Evolutionary conservation across 441 rosid genomes (phyloP).

Genomic region (Erodium moschatum): DNA sequence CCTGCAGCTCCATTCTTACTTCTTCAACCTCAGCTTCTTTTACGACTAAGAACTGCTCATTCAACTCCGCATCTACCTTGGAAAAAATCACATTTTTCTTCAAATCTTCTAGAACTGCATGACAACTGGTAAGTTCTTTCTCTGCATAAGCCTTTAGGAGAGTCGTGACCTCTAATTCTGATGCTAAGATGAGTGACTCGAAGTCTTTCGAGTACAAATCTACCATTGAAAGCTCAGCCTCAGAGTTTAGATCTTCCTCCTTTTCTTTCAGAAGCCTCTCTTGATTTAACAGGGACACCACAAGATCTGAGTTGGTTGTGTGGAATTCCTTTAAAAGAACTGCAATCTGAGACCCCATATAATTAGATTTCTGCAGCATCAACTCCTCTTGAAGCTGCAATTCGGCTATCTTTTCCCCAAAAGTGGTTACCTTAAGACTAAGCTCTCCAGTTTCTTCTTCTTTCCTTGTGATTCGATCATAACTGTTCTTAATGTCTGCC

Average conservation of each 20-base stretch:
- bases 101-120: slow-evolving; percentile 39
- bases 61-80: slow-evolving; percentile 48
- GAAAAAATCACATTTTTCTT: slow-evolving; percentile 41
- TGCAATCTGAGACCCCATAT: slow-evolving; percentile 77
- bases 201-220: slow-evolving; percentile 59
- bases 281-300: slow-evolving; percentile 49
- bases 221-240: slow-evolving; percentile 44
- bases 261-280: slow-evolving; percentile 48
- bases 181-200: slow-evolving; percentile 53
- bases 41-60: slow-evolving; percentile 35
- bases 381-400: slow-evolving; percentile 81
- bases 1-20: slow-evolving; percentile 21
- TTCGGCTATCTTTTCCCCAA: slow-evolving; percentile 60
- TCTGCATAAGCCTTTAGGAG: slow-evolving; percentile 28
- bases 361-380: slow-evolving; percentile 78
- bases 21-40: slow-evolving; percentile 33
- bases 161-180: slow-evolving; percentile 43
- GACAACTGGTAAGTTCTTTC: slow-evolving; percentile 29
- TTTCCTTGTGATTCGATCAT: slow-evolving; percentile 63
- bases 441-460: slow-evolving; percentile 74
- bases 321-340: slow-evolving; percentile 70
- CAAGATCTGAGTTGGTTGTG: slow-evolving; percentile 40
- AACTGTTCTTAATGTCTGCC: slow-evolving; percentile 74
- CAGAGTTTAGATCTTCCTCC: slow-evolving; percentile 41
- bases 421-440: slow-evolving; percentile 46